Base-by-base conservation (phyloP, 1,139 yeast genomes). In the Candida anutae region DNA sequence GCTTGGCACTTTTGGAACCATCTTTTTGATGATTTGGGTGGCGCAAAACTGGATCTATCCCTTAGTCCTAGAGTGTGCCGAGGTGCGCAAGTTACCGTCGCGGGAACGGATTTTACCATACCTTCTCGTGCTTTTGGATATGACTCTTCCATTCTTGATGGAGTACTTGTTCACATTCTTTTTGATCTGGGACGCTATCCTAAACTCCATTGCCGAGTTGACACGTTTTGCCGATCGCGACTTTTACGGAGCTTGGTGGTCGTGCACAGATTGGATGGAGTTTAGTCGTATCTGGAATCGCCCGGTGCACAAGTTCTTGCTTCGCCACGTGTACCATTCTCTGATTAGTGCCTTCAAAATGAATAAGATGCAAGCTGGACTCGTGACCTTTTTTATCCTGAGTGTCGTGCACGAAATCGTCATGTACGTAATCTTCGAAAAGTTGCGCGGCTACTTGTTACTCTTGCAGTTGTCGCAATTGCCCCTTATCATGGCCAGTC, bases 161-260 rank as follows among this genome's bases (percentile, higher is more conserved):
- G 75, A 83, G 55, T 88, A 87, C 51, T 49, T 90, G 29, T 58
- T 90, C 33, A 81, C 77, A 0, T 90, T 88, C 55, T 87, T 83
- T 50, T 62, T 90, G 35, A 90, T 90, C 38, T 90, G 98, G 97
- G 97, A 90, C 45, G 79, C 88, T 10, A 90, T 88, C 30, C 58
- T 88, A 39, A 88, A 87, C 47, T 80, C 81, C 12, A 73, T 90
- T 42, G 97, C 95, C 0, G 98, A 90, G 50, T 59, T 90, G 24
- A 79, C 94, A 13, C 46, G 69, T 29, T 90, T 79, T 54, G 95
- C 88, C 2, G 97, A 90, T 49, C 71, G 98, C 24, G 83, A 81
- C 40, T 90, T 90, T 51, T 90, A 90, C 46, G 94, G 94, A 3
- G 84, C 87, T 24, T 90, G 98, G 98, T 90, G 97, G 98, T 84